Evolutionary conservation across 176 grass and related monocot species (phyloP), one percentile per base, ranked within the genome.

Genomic region (Hsuehochloa calcarea): DNA sequence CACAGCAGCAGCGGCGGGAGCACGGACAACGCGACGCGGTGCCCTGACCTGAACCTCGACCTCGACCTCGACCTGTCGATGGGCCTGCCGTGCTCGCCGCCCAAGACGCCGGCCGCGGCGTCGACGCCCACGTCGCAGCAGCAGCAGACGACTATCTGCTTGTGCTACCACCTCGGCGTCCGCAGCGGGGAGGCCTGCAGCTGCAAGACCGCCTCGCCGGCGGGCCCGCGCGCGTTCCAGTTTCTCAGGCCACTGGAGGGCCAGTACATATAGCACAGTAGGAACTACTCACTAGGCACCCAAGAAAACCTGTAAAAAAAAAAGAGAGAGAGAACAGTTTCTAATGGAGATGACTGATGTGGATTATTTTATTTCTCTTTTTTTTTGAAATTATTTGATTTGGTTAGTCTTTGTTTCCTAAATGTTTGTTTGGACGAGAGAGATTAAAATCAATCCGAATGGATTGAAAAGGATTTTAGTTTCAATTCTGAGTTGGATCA

Each of bases 11-110:
- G 93, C 83, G 90, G 89, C 62, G 87, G 85, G 20, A 89, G 89
- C 84, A 86, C 92, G 75, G 88, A 80, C 38, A 82, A 82, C 64
- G 85, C 86, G 43, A 86, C 89, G 68, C 90, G 94, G n/a, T 90
- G 90, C 85, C 94, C 94, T 10, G 94, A 97, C 88, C 90, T 97
- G 40, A 97, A 97, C 82, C 65, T 97, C 2, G 94, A 93, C 85
- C 87, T 97, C 26, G 94, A 93, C 87, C 87, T 97, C 26, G 94
- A 93, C 87, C 91, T 97, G 50, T 97, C 94, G 22, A 88, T 97
- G 22, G 83, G 91, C 58, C 91, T 71, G 83, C 91, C 89, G 14
- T 78, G 62, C 90, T 87, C 89, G 52, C 86, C 89, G 66, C 82
- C 89, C 75, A 91, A 84, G 79, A 80, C 86, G 1, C 85, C 89